Evolutionary conservation across 345 rosid genomes (phyloP).

Genomic region (Eucalyptus pauciflora): DNA sequence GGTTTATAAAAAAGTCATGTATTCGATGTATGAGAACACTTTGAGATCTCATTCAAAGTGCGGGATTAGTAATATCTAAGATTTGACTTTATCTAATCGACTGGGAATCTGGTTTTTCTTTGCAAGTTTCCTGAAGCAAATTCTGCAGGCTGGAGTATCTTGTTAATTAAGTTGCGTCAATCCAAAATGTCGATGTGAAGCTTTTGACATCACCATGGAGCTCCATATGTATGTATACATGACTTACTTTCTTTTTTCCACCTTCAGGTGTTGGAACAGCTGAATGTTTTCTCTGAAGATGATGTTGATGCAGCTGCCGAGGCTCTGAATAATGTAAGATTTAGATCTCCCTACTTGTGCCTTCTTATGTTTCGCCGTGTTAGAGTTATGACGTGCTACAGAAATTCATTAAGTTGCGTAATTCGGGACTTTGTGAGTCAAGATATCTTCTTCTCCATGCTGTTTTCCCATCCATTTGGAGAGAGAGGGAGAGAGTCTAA

Average conservation of each 20-base stretch:
- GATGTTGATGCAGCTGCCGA: slow-evolving; percentile 68
- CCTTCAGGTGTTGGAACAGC: slow-evolving; percentile 60
- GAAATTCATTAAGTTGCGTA: neutral
- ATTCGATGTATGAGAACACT: fast-evolving
- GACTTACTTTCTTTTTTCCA: neutral
- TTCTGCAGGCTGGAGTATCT: neutral
- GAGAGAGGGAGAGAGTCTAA: slow-evolving; percentile 9
- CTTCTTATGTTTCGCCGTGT: neutral
- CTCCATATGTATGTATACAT: neutral
- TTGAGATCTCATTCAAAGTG: slow-evolving; percentile 1
- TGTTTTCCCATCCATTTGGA: neutral
- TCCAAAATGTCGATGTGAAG: neutral
- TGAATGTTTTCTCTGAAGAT: slow-evolving; percentile 67
- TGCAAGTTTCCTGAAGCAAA: neutral
- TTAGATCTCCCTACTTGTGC: neutral
- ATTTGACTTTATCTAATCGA: neutral
- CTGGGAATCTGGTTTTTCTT: neutral
- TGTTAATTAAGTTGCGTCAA: neutral
- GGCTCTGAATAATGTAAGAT: slow-evolving; percentile 77
- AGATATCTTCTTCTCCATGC: neutral
- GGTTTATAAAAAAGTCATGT: neutral
- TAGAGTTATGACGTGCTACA: neutral
- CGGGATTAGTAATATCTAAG: neutral
- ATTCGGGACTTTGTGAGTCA: neutral
- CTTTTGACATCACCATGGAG: neutral